Base-by-base conservation (phyloP, 352 stramenopile genomes). In the Globisporangium echinulatum region DNA sequence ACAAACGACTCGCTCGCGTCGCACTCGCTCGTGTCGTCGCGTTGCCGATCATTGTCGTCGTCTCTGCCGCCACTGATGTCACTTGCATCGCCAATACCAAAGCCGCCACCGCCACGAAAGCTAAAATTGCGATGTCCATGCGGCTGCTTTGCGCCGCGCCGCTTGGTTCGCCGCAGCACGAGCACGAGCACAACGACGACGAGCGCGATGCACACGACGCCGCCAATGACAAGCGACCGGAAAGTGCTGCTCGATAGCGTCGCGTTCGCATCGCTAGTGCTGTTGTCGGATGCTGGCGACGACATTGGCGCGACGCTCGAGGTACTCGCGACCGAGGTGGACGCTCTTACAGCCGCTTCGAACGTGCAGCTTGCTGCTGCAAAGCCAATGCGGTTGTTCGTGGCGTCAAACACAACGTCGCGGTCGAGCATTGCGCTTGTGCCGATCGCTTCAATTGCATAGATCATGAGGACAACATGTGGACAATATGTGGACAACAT, bases 371-470 rank as follows among this genome's bases (percentile, higher is more conserved):
- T 64, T 0, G 75, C 72, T 15, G 70, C 53, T 7, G 67, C 75
- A 63, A 85, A 85, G 7, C 73, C 75, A 4, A 85, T 63, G 43
- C 70, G 71, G 17, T 78, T 37, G 49, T 70, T 71, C 8, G 49
- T 66, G 11, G 66, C 40, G 40, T 83, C 75, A 54, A 85, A 82
- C 15, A 85, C 70, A 14, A 85, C 70, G 52, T 85, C 70, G 38
- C 70, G 71, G 33, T 75, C 52, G 46, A 72, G 68, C 73, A 85
- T 79, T 49, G 79, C 67, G 65, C 74, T 76, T 50, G 75, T 71
- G 10, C 75, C 75, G 52, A 85, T 73, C 40, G 79, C 70, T 65
- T 50, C 8, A 43, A 38, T 37, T 4, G 13, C 2, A 39, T 25
- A 25, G 25, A 33, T 33, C 25, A 33, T 33, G 25, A 3, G 25